Conservation (phyloP, 208 protist genomes). For the Acanthamoeba polyphaga region DNA sequence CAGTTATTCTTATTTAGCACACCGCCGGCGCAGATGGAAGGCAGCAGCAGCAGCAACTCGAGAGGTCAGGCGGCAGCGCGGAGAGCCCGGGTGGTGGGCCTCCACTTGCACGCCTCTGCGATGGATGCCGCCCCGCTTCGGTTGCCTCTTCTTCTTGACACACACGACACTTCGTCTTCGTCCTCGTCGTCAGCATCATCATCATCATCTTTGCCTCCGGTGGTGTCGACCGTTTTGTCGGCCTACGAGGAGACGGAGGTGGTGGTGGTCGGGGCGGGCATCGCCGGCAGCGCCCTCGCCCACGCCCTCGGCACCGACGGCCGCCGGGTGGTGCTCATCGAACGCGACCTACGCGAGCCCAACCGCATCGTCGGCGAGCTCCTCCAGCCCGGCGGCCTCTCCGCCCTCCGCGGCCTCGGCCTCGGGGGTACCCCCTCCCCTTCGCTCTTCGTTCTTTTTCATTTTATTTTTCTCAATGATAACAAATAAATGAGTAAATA, state of each 20-base stretch:
- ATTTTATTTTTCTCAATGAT: neutral
- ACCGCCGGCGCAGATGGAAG: too few relatives aligned
- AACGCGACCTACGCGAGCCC: conserved; percentile 92
- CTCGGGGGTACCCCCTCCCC: conserved; percentile 86
- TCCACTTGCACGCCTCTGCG: too few relatives aligned
- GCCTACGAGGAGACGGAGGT: conserved; percentile 92
- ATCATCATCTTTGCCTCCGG: neutral
- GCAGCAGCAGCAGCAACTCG: too few relatives aligned
- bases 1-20: too few relatives aligned
- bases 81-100: too few relatives aligned
- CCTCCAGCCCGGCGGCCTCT: conserved; percentile 95
- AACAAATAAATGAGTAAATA: too few relatives aligned
- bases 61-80: too few relatives aligned
- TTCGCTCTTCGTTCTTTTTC: neutral
- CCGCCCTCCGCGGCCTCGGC: conserved; percentile 92
- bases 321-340: conserved; percentile 93
- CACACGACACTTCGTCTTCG: too few relatives aligned
- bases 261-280: conserved; percentile 95
- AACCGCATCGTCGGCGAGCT: conserved; percentile 97
- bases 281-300: conserved; percentile 93
- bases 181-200: too few relatives aligned
- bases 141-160: too few relatives aligned
- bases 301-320: conserved; percentile 90
- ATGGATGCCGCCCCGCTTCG: too few relatives aligned
- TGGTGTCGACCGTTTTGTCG: neutral